These are phyloP conservation scores for Fulvia fulva DNA, from an alignment of 2,329 filamentous ascomycete genomes.

Conservation along the genomic window DNA sequence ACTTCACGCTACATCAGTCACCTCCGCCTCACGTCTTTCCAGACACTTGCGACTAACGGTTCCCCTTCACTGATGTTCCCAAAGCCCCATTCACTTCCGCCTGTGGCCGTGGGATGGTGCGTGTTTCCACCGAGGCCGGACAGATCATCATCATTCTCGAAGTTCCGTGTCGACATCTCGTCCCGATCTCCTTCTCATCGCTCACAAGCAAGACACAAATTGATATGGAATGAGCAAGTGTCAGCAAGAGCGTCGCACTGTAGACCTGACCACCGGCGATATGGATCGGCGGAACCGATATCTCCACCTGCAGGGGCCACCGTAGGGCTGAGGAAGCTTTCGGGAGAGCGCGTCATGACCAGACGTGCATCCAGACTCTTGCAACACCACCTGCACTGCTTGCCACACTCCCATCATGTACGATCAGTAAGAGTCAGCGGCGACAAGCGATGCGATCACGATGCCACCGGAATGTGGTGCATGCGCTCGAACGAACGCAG, in stretches of 20 bases:
- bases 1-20: not conserved
- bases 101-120: not conserved
- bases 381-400: not conserved
- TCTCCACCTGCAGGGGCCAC: not conserved
- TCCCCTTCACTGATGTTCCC: not conserved
- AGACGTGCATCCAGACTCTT: not conserved
- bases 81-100: not conserved
- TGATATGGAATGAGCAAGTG: not conserved
- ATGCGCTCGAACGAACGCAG: slow-evolving; percentile 34
- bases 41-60: not conserved
- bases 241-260: not conserved
- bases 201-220: slow-evolving; percentile 1
- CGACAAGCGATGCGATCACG: slow-evolving; percentile 30
- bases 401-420: slow-evolving; percentile 5
- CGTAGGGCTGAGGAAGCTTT: not conserved
- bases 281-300: not conserved
- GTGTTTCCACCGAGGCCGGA: not conserved
- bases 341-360: not conserved
- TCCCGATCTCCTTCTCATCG: not conserved
- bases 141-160: not conserved
- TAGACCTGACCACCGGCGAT: too few relatives aligned
- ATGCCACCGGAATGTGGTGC: slow-evolving; percentile 29
- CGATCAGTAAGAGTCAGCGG: not conserved
- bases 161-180: slow-evolving; percentile 10
- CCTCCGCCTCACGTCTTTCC: not conserved